These are phyloP conservation scores for Malus hybrid DNA, from an alignment of 331 rosid genomes.

Conservation along the genomic window DNA sequence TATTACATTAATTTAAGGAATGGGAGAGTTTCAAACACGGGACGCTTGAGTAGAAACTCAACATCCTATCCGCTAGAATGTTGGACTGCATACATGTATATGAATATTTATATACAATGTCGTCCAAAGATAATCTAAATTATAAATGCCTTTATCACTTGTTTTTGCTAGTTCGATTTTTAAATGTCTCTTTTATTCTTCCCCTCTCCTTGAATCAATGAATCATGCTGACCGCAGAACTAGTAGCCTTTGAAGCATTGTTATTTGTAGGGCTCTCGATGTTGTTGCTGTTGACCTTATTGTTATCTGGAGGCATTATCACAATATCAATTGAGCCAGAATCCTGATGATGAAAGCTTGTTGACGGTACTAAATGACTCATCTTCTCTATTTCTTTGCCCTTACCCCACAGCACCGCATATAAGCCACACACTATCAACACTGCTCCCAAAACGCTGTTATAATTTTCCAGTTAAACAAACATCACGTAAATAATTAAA, in stretches of 20 bases:
- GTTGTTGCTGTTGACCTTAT: background rate
- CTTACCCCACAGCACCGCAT: constrained; percentile 6
- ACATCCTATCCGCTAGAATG: too few species aligned
- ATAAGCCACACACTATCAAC: background rate
- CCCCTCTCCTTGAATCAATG: background rate
- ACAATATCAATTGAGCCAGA: background rate
- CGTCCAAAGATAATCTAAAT: too few species aligned
- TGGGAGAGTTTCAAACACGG: too few species aligned
- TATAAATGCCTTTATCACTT: too few species aligned
- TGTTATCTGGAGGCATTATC: background rate
- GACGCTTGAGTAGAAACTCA: too few species aligned
- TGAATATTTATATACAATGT: too few species aligned
- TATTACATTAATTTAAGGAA: too few species aligned
- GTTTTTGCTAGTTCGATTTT: too few species aligned
- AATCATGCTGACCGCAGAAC: background rate
- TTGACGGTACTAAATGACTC: background rate
- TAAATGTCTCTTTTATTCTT: too few species aligned
- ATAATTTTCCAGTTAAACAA: background rate
- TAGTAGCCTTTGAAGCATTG: background rate
- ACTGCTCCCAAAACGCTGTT: background rate
- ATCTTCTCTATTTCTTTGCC: constrained; percentile 7
- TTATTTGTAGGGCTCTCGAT: background rate
- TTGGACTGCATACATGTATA: too few species aligned
- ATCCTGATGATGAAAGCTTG: background rate
- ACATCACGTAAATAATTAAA: too few species aligned